Conservation (phyloP, 768 basidiomycete species). For the Tylopilus subfusipes region DNA sequence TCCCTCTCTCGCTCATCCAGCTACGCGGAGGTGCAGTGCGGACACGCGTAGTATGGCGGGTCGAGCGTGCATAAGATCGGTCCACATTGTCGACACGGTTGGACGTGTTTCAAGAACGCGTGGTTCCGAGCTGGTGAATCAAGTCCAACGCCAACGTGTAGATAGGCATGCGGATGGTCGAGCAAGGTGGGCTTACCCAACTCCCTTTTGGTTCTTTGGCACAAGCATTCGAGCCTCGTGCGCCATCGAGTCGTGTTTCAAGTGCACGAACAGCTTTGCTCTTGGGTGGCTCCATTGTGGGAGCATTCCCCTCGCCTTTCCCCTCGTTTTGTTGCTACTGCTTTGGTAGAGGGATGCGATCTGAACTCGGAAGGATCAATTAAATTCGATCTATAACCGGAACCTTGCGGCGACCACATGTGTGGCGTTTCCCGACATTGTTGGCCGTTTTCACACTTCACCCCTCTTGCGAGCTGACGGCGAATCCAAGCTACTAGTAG, state of each 20-base stretch:
- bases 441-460: no score
- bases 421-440: no score
- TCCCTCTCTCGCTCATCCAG: constrained; percentile 32
- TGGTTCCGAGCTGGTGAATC: constrained; percentile 51
- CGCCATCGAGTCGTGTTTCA: constrained; percentile 43
- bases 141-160: background rate
- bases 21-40: constrained; percentile 45
- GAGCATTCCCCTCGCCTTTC: no score
- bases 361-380: no score
- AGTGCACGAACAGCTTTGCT: constrained; percentile 48
- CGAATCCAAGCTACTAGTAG: no score
- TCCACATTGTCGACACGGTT: constrained; percentile 56
- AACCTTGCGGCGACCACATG: no score
- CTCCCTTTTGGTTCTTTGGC: constrained; percentile 57
- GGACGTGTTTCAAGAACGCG: constrained; percentile 49
- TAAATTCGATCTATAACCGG: no score
- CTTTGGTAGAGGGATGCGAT: no score
- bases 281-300: constrained; percentile 39
- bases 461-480: no score
- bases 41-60: constrained; percentile 51
- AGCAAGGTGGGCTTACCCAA: constrained; percentile 43
- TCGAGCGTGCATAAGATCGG: constrained; percentile 59
- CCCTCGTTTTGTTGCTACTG: no score
- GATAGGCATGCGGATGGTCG: background rate
- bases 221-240: constrained; percentile 33